Evolutionary conservation across 176 grass and related monocot genomes (phyloP), one percentile per base, ranked within the genome.

Genomic region (Aegilops tauschii): DNA sequence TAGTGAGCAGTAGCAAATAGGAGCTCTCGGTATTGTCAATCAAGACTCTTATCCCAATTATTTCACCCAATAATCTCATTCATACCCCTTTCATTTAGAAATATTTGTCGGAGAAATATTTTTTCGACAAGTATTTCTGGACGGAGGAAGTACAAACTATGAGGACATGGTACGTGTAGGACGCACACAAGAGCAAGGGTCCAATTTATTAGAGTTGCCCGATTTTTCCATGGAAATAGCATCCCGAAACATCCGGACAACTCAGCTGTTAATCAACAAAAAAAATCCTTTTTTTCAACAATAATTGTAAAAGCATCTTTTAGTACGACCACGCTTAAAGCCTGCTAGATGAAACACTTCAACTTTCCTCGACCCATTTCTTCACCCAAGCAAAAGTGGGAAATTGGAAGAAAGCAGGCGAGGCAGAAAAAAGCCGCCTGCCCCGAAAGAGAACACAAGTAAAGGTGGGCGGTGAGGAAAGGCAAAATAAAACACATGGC

Each of bases 401-500:
- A 16, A 28, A 79, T 18, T 5, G 70, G 76, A 42, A 65, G 49
- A 32, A 80, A 66, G 70, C 63, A 65, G 6, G 28, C 18, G n/a
- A 7, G 36, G 42, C 39, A 90, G 45, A 62, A 56, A 86, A 86
- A 77, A 69, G 69, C 54, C 72, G 69, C 64, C 72, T 79, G 39
- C 42, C 80, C 77, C 62, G 20, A 31, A 18, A 90, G 85, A 87
- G 65, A 83, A 77, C 82, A 83, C 85, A 44, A 39, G 79, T 77
- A 88, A 88, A 85, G 91, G 36, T 59, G 78, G 16, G 64, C 49
- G 39, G 9, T 52, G 76, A 72, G 85, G 54, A 80, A 67, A 82
- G 79, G 66, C 32, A 79, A 88, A 88, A 88, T 83, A 86, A 90
- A 93, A 86, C 91, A 91, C 75, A 91, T 83, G 86, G 50, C 83